phyloP scores from a whole-genome alignment of 2,329 filamentous ascomycete species.

The Aspergillus caelatus region DNA sequence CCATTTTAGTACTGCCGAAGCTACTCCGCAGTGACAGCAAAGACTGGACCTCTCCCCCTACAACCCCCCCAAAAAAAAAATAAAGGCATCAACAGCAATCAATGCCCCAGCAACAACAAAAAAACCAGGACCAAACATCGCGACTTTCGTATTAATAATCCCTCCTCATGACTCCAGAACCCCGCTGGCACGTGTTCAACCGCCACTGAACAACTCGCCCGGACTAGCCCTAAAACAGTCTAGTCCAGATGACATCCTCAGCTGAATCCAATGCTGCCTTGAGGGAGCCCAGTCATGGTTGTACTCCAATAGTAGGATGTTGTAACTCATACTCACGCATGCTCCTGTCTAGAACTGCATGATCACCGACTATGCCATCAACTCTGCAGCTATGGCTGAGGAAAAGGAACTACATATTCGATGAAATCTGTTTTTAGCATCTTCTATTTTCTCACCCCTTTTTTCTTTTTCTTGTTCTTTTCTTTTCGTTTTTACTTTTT shows the following conservation, averaged over 20 bases:
- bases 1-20: not conserved
- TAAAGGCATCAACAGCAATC: not conserved
- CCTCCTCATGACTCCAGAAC: not conserved
- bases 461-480: not conserved
- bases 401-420: no score
- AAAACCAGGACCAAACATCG: not conserved
- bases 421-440: not conserved
- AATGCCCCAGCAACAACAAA: not conserved
- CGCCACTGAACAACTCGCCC: constrained; percentile 8
- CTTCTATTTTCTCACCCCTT: not conserved
- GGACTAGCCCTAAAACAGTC: not conserved
- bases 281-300: not conserved
- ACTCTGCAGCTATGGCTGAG: not conserved
- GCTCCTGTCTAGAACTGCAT: not conserved
- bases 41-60: no score
- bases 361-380: not conserved
- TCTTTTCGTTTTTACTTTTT: not conserved
- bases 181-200: constrained; percentile 14
- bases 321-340: not conserved
- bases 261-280: not conserved
- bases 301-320: not conserved
- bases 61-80: no score
- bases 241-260: not conserved
- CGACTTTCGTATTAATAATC: not conserved
- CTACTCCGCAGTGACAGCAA: constrained; percentile 1